phyloP scores from a whole-genome alignment of 176 grass and related monocot genomes.

The Cymbopogon citratus region DNA sequence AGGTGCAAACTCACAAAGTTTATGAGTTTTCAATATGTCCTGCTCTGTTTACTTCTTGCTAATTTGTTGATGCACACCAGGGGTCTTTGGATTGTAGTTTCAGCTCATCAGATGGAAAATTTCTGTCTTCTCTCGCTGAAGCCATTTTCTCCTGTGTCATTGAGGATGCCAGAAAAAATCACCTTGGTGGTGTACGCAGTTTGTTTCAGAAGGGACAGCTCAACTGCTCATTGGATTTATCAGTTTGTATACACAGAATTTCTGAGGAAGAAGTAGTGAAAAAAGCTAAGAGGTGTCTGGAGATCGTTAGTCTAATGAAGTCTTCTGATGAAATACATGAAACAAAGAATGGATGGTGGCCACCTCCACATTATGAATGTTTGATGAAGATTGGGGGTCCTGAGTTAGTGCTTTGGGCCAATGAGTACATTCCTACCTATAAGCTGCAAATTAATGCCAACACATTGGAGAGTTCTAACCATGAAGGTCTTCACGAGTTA shows the following conservation, averaged over 20 bases:
- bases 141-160: constrained; percentile 57
- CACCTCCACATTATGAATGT: constrained; percentile 43
- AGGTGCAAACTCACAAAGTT: constrained; percentile 34
- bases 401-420: constrained; percentile 53
- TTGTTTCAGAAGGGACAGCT: constrained; percentile 35
- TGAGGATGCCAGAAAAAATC: constrained; percentile 38
- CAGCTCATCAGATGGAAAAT: constrained; percentile 60
- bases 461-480: constrained; percentile 48
- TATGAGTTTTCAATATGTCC: not conserved
- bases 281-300: constrained; percentile 40
- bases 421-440: constrained; percentile 63
- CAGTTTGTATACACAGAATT: constrained; percentile 62
- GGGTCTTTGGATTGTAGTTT: constrained; percentile 34
- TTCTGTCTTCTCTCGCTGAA: constrained; percentile 71
- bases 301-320: constrained; percentile 37
- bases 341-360: constrained; percentile 59
- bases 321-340: not conserved
- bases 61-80: constrained; percentile 34
- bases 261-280: constrained; percentile 45
- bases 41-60: constrained; percentile 9
- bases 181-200: not conserved
- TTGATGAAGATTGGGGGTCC: constrained; percentile 45
- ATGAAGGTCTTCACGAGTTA: constrained; percentile 60
- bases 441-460: constrained; percentile 60
- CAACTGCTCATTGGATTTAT: constrained; percentile 69